These are phyloP conservation scores for Eucalyptus caleyi DNA, from an alignment of 345 rosid genomes.

Conservation along the genomic window DNA sequence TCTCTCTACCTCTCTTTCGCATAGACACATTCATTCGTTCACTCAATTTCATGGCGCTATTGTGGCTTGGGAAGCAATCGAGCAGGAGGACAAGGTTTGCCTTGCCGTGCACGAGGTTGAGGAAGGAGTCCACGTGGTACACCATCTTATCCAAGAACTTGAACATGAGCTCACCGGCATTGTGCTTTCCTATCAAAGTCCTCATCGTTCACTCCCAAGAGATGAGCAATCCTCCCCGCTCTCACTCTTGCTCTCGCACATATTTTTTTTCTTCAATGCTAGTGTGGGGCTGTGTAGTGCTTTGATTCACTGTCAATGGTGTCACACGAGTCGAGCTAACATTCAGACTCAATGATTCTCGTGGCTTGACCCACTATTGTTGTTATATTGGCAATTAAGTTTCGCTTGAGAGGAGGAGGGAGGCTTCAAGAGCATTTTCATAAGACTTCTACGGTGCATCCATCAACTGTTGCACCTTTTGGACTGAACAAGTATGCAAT, in stretches of 20 bases:
- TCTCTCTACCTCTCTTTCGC: no score
- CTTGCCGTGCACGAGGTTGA: no score
- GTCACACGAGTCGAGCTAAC: not conserved
- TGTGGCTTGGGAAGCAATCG: no score
- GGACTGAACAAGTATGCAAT: conserved; percentile 3
- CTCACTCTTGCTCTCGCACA: not conserved
- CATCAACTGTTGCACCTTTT: conserved; percentile 14
- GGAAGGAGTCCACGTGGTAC: no score
- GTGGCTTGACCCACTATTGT: not conserved
- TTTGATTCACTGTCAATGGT: not conserved
- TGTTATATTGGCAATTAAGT: not conserved
- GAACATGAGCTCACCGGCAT: no score
- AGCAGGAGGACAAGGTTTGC: no score
- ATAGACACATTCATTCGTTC: no score
- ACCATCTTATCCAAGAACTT: no score
- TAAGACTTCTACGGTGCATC: conserved; percentile 35
- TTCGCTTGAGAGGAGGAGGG: conserved; percentile 11
- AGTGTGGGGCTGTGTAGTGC: not conserved
- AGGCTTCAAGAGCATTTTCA: conserved; percentile 37
- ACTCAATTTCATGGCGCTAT: no score
- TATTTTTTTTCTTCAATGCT: not conserved
- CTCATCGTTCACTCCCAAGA: conserved; percentile 49
- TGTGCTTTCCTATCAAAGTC: conserved; percentile 33
- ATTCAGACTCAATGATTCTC: not conserved
- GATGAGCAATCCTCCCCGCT: conserved; percentile 5